These are phyloP conservation scores for Brassica rapa DNA, from an alignment of 345 rosid species.

Conservation along the genomic window DNA sequence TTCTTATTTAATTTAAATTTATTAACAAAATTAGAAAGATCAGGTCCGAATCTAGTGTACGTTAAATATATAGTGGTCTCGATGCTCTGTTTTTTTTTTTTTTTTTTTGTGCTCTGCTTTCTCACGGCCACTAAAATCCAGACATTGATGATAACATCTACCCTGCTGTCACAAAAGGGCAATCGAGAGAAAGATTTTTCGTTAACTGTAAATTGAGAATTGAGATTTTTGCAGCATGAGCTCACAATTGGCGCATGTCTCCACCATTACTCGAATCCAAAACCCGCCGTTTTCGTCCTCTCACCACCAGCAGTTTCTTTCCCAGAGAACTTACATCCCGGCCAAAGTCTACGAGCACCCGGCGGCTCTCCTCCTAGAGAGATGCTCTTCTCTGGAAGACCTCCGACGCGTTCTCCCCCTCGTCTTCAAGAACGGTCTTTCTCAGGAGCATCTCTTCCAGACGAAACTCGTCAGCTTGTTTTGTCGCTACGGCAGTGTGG, in stretches of 20 bases:
- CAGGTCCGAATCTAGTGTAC: no score
- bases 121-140: background rate
- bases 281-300: conserved; percentile 11
- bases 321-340: conserved; percentile 64
- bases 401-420: background rate
- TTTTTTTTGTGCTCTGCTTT: no score
- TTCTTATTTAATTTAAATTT: no score
- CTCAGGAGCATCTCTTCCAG: conserved; percentile 3
- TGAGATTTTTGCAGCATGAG: conserved; percentile 19
- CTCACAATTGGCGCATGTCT: conserved; percentile 21
- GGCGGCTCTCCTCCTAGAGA: conserved; percentile 4
- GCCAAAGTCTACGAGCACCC: conserved; percentile 25
- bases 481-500: background rate
- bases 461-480: conserved; percentile 7
- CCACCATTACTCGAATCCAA: conserved; percentile 3
- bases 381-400: background rate
- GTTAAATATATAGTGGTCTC: no score
- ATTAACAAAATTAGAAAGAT: no score
- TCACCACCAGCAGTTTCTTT: conserved; percentile 37
- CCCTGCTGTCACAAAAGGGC: background rate
- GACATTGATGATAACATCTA: background rate
- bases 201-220: background rate
- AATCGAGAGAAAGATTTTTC: background rate
- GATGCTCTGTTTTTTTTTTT: no score
- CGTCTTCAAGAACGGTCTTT: background rate